A percentile compares a stretch with the other conserved stretches of the same genome.
Conservation (phyloP, 176 grass and related monocot species). For the Oryza glaberrima region DNA sequence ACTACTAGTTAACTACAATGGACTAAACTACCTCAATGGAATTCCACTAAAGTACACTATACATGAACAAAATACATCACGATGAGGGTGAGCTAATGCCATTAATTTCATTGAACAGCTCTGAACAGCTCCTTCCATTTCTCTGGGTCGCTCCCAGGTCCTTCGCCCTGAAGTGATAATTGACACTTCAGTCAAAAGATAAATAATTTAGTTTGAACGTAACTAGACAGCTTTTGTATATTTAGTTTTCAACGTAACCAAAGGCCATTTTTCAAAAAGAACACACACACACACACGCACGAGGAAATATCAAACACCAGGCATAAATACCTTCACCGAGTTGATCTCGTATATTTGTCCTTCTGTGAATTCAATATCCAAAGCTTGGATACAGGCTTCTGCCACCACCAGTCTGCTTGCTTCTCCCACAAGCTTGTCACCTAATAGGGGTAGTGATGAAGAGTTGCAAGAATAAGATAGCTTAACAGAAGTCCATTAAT, state of each 20-base stretch:
- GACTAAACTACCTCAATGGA: not conserved
- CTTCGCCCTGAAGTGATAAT: slow-evolving; percentile 70
- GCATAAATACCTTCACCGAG: slow-evolving; percentile 77
- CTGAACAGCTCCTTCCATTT: slow-evolving; percentile 87
- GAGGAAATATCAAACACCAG: not conserved
- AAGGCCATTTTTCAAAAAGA: not conserved
- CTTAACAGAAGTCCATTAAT: not conserved
- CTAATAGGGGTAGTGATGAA: slow-evolving; percentile 35
- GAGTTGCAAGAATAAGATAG: not conserved
- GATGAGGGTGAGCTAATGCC: not conserved
- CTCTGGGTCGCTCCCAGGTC: slow-evolving; percentile 64
- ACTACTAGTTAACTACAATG: not conserved
- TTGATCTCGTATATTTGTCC: slow-evolving; percentile 92
- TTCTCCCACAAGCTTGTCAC: slow-evolving; percentile 92
- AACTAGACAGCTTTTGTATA: not conserved
- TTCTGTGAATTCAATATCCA: slow-evolving; percentile 82
- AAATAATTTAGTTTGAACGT: not conserved
- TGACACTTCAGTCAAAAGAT: slow-evolving; percentile 15
- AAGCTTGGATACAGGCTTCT: slow-evolving; percentile 94
- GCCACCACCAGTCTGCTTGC: slow-evolving; percentile 91
- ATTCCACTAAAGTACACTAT: not conserved
- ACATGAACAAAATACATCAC: not conserved
- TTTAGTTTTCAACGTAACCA: not conserved
- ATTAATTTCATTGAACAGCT: slow-evolving; percentile 55
- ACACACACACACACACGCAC: not conserved